Conservation (phyloP, 257 asterid species). For the Jaltomata sinuosa region DNA sequence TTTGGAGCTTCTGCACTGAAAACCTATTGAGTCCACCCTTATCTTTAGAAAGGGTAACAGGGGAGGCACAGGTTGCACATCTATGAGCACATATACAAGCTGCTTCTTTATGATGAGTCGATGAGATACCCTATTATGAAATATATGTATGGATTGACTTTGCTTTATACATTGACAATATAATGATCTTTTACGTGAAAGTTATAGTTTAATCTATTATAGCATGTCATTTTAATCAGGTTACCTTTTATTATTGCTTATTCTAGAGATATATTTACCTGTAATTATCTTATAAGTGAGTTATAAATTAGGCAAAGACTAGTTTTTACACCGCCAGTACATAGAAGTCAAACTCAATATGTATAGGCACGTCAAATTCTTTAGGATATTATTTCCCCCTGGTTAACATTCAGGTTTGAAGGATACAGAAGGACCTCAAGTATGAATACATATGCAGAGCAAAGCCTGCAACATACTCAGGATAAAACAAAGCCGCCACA, state of each 20-base stretch:
- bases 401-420: background rate
- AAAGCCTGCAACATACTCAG: background rate
- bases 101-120: background rate
- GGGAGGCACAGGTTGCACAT: background rate
- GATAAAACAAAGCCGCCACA: background rate
- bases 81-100: background rate
- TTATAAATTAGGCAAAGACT: no score
- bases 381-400: background rate
- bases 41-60: background rate
- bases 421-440: background rate
- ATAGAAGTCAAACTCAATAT: background rate
- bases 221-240: no score
- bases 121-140: background rate
- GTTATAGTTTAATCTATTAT: no score
- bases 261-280: no score
- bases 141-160: background rate
- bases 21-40: background rate
- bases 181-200: no score
- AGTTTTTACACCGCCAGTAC: background rate
- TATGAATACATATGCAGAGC: background rate
- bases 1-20: background rate
- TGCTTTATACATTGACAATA: no score
- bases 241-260: no score
- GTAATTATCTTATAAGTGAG: no score
- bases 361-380: background rate